A percentile compares a stretch with the other conserved stretches of the same genome.
These are phyloP conservation scores for Mikania micrantha DNA, from an alignment of 129 eudicot genomes.

Conservation along the genomic window DNA sequence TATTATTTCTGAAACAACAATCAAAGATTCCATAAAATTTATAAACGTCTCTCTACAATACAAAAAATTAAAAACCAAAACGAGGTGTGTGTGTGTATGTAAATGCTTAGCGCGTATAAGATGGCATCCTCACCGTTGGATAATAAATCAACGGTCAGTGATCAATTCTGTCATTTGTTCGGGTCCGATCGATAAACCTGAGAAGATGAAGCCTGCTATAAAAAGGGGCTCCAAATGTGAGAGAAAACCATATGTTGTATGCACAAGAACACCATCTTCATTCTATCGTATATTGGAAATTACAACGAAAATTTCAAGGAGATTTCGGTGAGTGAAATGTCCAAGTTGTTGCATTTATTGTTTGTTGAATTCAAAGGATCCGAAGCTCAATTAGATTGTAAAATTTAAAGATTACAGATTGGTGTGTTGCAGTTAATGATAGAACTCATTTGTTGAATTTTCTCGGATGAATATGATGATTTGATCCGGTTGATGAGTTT, in stretches of 20 bases:
- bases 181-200: conserved; percentile 32
- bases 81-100: conserved; percentile 14
- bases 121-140: conserved; percentile 34
- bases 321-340: conserved; percentile 44
- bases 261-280: background rate
- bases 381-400: conserved; percentile 13
- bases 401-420: conserved; percentile 7
- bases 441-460: conserved; percentile 5
- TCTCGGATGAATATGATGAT: background rate
- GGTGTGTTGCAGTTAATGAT: conserved; percentile 11
- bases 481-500: conserved; percentile 18
- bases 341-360: conserved; percentile 9
- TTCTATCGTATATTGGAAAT: background rate
- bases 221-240: conserved; percentile 32
- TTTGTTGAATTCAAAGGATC: conserved; percentile 3
- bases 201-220: conserved; percentile 37
- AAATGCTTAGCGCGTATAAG: conserved; percentile 15
- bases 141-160: conserved; percentile 24
- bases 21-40: conserved; percentile 31
- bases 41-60: conserved; percentile 15
- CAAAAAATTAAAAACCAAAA: background rate
- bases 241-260: conserved; percentile 32
- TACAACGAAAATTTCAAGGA: background rate
- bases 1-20: conserved; percentile 10
- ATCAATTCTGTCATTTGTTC: conserved; percentile 25